These are phyloP conservation scores for Penicillium cinerascens DNA, from an alignment of 495 filamentous ascomycete species.

Conservation along the genomic window DNA sequence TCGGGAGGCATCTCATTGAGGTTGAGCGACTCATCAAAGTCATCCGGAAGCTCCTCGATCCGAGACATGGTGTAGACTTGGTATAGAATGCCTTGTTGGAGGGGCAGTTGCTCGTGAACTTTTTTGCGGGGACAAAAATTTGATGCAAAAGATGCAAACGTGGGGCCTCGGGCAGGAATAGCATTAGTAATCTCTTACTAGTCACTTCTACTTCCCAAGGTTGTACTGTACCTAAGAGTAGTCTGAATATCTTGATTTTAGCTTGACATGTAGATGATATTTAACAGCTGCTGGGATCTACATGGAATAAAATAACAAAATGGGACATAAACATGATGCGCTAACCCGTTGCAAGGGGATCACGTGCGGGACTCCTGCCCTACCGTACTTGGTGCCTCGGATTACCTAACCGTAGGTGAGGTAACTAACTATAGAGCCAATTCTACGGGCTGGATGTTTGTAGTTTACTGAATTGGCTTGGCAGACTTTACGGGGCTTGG, in stretches of 20 bases:
- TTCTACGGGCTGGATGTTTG: not conserved
- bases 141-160: conserved; percentile 40
- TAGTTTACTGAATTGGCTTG: no score
- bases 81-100: conserved; percentile 1
- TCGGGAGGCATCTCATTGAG: conserved; percentile 28
- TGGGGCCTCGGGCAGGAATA: conserved; percentile 20
- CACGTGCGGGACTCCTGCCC: not conserved
- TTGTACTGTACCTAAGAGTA: not conserved
- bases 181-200: no score
- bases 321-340: not conserved
- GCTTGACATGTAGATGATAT: no score
- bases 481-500: no score
- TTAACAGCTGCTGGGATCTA: not conserved
- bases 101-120: conserved; percentile 12
- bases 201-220: no score
- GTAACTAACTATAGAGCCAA: no score
- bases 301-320: not conserved
- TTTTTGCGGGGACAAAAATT: conserved; percentile 14
- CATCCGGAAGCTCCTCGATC: conserved; percentile 51
- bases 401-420: no score
- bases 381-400: not conserved
- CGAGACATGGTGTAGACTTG: conserved; percentile 28
- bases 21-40: conserved; percentile 46
- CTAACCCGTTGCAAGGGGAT: not conserved
- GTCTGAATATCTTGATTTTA: no score